Conservation (phyloP, 2,329 filamentous ascomycete genomes). For the Chrysosphaeria jannelii region DNA sequence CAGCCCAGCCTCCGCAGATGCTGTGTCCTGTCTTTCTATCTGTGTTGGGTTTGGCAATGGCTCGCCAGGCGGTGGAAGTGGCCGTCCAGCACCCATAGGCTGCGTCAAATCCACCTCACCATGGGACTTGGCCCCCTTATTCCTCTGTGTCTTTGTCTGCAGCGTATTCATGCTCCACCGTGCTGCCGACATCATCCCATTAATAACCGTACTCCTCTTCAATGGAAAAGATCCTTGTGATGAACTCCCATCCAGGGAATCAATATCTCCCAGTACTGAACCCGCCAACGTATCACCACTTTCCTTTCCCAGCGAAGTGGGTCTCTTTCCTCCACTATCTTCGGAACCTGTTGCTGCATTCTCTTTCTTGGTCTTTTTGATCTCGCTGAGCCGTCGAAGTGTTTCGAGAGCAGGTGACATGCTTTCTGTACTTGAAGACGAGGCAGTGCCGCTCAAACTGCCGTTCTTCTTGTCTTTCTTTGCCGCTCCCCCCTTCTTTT, state of each 20-base stretch:
- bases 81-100: conserved; percentile 59
- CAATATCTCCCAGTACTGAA: no score
- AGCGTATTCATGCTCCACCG: conserved; percentile 29
- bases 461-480: no score
- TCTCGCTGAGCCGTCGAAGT: conserved; percentile 20
- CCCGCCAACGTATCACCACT: no score
- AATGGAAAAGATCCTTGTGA: conserved; percentile 7
- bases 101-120: conserved; percentile 16
- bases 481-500: no score
- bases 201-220: conserved; percentile 18
- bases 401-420: conserved; percentile 8
- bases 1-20: no score
- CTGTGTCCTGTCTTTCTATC: no score
- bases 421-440: conserved; percentile 6
- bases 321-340: neutral
- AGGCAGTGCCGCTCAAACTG: neutral
- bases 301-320: neutral
- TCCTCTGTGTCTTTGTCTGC: conserved; percentile 7
- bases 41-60: no score
- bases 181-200: conserved; percentile 20
- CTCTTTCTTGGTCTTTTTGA: conserved; percentile 16
- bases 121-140: conserved; percentile 1
- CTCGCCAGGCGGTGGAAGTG: conserved; percentile 50
- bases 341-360: neutral
- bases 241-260: no score